A percentile compares a stretch with the other conserved stretches of the same genome.
Conservation (phyloP, 2,329 filamentous ascomycete genomes). For the Penicillium sp. region DNA sequence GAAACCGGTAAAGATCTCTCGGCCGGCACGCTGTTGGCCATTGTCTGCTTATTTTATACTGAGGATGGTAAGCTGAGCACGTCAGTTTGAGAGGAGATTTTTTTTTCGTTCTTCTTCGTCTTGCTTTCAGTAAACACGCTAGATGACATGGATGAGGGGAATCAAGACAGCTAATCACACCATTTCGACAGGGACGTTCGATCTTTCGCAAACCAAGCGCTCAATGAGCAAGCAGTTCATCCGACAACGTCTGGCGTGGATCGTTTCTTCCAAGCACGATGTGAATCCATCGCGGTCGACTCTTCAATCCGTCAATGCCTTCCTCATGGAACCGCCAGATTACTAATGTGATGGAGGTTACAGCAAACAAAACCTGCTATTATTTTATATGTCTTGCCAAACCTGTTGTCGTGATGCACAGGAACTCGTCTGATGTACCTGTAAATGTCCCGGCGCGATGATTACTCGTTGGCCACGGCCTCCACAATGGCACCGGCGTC, state of each 20-base stretch:
- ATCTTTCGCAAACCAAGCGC: constrained; percentile 20
- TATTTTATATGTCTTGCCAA: no score
- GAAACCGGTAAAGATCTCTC: constrained; percentile 74
- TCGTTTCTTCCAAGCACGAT: constrained; percentile 71
- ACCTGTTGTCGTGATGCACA: no score
- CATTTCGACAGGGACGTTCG: constrained; percentile 26
- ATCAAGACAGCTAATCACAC: constrained; percentile 11
- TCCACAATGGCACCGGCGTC: constrained; percentile 44
- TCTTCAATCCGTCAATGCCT: constrained; percentile 85
- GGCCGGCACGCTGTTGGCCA: constrained; percentile 67
- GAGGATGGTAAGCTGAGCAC: constrained; percentile 48
- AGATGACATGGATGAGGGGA: constrained; percentile 16
- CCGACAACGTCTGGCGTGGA: constrained; percentile 69
- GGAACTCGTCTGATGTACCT: no score
- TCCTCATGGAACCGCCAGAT: constrained; percentile 58
- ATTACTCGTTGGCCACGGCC: constrained; percentile 41
- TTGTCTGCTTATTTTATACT: constrained; percentile 68
- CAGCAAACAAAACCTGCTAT: no score
- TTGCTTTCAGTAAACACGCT: constrained; percentile 5
- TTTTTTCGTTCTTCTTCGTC: constrained; percentile 3
- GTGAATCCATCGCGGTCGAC: constrained; percentile 80
- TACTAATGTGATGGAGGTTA: constrained; percentile 12
- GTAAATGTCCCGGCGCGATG: no score
- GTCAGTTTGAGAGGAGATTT: neutral
- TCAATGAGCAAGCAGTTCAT: constrained; percentile 68